Evolutionary conservation across 176 grass and related monocot genomes (phyloP).

Genomic region (Phragmites australis): DNA sequence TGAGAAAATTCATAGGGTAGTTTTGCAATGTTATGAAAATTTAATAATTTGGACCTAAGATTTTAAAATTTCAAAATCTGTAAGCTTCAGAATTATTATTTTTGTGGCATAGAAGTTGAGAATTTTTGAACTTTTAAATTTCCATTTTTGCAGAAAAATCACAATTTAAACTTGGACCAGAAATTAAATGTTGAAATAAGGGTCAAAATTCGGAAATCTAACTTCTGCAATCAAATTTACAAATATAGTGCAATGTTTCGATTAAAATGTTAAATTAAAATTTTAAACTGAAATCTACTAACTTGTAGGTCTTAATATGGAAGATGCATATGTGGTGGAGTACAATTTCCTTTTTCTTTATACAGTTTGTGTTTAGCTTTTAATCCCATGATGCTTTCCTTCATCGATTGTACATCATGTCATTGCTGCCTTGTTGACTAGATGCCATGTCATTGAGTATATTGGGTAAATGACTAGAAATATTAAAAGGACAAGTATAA

Average conservation of each 20-base stretch:
- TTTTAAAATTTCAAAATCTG: background rate
- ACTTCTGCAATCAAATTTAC: background rate
- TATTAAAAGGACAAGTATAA: background rate
- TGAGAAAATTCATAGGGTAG: background rate
- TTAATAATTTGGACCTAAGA: background rate
- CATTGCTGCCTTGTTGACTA: background rate
- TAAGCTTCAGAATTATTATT: background rate
- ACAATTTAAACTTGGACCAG: background rate
- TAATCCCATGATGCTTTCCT: background rate
- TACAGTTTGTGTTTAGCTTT: background rate
- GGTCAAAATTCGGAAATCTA: background rate
- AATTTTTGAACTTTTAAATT: background rate
- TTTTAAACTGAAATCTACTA: background rate
- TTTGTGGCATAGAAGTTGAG: background rate
- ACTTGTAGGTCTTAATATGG: background rate
- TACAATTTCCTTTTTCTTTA: background rate
- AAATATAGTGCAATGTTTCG: background rate
- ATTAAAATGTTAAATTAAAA: background rate
- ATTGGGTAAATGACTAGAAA: background rate
- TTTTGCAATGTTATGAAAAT: background rate
- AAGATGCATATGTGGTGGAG: background rate
- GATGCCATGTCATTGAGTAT: background rate
- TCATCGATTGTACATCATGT: background rate
- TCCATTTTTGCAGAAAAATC: background rate
- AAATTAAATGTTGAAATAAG: background rate